These are phyloP conservation scores for Schoenoplectus tabernaemontani DNA, from an alignment of 202 grass and related monocot genomes.

Conservation along the genomic window DNA sequence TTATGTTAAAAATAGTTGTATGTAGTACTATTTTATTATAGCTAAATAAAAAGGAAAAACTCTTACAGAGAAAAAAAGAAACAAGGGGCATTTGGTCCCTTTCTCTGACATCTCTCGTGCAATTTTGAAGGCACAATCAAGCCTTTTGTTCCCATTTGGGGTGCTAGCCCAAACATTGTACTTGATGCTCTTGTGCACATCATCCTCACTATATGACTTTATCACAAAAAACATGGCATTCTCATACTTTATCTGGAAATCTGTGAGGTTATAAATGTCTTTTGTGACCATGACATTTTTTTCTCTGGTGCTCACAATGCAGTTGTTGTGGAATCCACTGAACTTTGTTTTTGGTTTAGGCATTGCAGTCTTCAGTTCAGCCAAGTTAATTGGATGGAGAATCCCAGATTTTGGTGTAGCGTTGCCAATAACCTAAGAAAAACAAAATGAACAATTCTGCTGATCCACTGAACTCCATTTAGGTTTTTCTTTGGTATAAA, in stretches of 20 bases:
- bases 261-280: conserved; percentile 57
- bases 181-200: conserved; percentile 94
- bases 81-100: conserved; percentile 60
- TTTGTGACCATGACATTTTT: conserved; percentile 29
- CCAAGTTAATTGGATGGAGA: conserved; percentile 41
- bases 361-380: conserved; percentile 32
- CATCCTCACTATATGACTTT: conserved; percentile 96
- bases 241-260: conserved; percentile 68
- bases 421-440: neutral
- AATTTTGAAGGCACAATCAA: conserved; percentile 69
- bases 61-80: conserved; percentile 94
- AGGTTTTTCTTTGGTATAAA: neutral
- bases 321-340: conserved; percentile 37
- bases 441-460: neutral
- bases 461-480: neutral
- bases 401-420: conserved; percentile 28
- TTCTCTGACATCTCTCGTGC: conserved; percentile 62
- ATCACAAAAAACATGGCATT: conserved; percentile 88
- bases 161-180: conserved; percentile 96
- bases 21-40: conserved; percentile 22
- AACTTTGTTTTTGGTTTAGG: conserved; percentile 50
- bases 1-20: conserved; percentile 33
- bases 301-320: conserved; percentile 15
- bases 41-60: neutral
- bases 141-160: conserved; percentile 88